Conservation (phyloP, 2,329 filamentous ascomycete genomes). For the Xylariomycetidae sp. region DNA sequence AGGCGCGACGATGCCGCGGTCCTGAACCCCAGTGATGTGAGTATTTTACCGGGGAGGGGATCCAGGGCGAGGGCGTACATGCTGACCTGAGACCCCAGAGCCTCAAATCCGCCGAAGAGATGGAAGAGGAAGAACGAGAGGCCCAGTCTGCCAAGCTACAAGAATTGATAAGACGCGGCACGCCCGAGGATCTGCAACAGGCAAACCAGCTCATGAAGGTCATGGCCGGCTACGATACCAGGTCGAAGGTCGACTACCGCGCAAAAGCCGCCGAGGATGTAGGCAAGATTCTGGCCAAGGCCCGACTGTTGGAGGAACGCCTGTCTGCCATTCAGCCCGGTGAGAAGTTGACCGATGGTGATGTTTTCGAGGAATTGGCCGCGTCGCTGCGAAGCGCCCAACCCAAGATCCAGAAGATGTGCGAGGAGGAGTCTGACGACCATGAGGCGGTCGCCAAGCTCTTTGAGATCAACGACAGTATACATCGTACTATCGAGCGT, state of each 20-base stretch:
- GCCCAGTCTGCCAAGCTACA: slow-evolving; percentile 98
- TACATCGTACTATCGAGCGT: slow-evolving; percentile 90
- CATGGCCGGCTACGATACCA: slow-evolving; percentile 95
- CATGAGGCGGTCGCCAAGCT: slow-evolving; percentile 92
- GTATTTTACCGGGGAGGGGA: slow-evolving; percentile 35
- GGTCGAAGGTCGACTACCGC: slow-evolving; percentile 94
- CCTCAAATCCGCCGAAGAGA: slow-evolving; percentile 92
- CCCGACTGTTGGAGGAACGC: slow-evolving; percentile 85
- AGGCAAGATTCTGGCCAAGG: slow-evolving; percentile 91
- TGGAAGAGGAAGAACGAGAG: slow-evolving; percentile 94
- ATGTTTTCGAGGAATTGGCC: slow-evolving; percentile 77
- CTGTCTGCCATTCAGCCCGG: slow-evolving; percentile 77
- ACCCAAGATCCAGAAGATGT: slow-evolving; percentile 99
- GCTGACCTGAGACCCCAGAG: slow-evolving; percentile 49
- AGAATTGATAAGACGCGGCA: slow-evolving; percentile 86
- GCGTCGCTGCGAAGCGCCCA: slow-evolving; percentile 86
- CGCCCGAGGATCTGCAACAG: slow-evolving; percentile 90
- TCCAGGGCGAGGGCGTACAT: neutral
- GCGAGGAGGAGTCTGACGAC: slow-evolving; percentile 96
- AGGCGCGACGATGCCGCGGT: slow-evolving; percentile 92
- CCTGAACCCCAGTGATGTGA: slow-evolving; percentile 90
- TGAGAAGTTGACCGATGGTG: slow-evolving; percentile 65
- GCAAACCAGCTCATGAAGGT: slow-evolving; percentile 98
- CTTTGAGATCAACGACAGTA: slow-evolving; percentile 97
- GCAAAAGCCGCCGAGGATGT: slow-evolving; percentile 97